These are phyloP conservation scores for Larix sibirica DNA, from an alignment of 83 land plant species.

Conservation along the genomic window DNA sequence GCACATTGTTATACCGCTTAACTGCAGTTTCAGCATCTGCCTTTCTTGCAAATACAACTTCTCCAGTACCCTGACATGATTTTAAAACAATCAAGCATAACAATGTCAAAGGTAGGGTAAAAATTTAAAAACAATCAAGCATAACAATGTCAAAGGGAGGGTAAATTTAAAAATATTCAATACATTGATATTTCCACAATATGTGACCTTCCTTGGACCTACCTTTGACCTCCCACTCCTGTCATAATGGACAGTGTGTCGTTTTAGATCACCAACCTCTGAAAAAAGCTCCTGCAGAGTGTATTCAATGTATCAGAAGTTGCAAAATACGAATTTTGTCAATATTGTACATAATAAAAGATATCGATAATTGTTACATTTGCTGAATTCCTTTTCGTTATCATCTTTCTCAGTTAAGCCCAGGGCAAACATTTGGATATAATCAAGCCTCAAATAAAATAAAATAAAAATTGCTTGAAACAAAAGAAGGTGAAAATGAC, in stretches of 20 bases:
- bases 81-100: background rate
- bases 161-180: too few species aligned
- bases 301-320: background rate
- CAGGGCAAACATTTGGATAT: background rate
- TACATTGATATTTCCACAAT: too few species aligned
- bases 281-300: slow-evolving; percentile 23
- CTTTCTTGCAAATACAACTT: slow-evolving; percentile 64
- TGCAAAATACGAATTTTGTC: background rate
- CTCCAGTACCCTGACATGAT: slow-evolving; percentile 67
- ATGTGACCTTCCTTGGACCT: background rate
- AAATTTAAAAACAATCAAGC: too few species aligned
- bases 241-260: slow-evolving; percentile 23
- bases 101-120: background rate
- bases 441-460: background rate
- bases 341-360: too few species aligned
- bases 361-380: too few species aligned
- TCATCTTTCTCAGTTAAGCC: too few species aligned
- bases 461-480: background rate
- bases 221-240: slow-evolving; percentile 41
- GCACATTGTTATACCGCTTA: slow-evolving; percentile 76
- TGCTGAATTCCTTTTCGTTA: too few species aligned
- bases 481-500: background rate
- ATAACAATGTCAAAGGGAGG: background rate
- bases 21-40: slow-evolving; percentile 70
- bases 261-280: slow-evolving; percentile 30